Conservation (phyloP, 257 asterid genomes). For the Verbena officinalis region DNA sequence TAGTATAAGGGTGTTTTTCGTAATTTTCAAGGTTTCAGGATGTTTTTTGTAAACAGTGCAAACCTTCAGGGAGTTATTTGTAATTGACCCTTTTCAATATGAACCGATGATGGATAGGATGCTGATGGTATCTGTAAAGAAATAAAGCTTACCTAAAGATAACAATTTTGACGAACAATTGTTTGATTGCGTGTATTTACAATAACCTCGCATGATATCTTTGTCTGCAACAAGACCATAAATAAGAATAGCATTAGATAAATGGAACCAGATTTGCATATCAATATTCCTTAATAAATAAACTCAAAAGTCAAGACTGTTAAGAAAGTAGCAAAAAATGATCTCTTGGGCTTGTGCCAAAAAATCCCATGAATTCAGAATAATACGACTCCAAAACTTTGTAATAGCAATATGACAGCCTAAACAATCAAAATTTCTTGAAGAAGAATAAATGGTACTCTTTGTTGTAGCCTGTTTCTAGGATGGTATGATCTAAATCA, state of each 20-base stretch:
- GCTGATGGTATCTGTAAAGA: not conserved
- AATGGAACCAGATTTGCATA: not conserved
- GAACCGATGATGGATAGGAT: not conserved
- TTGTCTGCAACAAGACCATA: slow-evolving; percentile 39
- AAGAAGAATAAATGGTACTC: not conserved
- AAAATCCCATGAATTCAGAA: not conserved
- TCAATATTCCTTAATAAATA: slow-evolving; percentile 3
- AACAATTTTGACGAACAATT: slow-evolving; percentile 45
- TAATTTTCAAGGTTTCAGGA: no score
- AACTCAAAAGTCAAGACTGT: not conserved
- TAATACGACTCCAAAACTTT: not conserved
- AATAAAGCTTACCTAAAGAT: slow-evolving; percentile 44
- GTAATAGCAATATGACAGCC: not conserved
- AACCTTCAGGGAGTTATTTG: no score
- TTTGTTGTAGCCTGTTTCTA: not conserved
- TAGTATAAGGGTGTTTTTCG: no score
- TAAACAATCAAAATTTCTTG: slow-evolving; percentile 5
- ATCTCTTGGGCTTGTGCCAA: slow-evolving; percentile 8
- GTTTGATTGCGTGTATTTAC: slow-evolving; percentile 49
- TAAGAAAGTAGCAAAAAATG: not conserved
- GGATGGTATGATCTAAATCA: not conserved
- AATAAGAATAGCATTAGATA: not conserved
- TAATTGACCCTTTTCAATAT: no score
- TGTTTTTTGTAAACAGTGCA: no score
- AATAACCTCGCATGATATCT: slow-evolving; percentile 43